These are phyloP conservation scores for Ascoidea rubescens DNA, from an alignment of 805 yeast genomes.

Conservation along the genomic window DNA sequence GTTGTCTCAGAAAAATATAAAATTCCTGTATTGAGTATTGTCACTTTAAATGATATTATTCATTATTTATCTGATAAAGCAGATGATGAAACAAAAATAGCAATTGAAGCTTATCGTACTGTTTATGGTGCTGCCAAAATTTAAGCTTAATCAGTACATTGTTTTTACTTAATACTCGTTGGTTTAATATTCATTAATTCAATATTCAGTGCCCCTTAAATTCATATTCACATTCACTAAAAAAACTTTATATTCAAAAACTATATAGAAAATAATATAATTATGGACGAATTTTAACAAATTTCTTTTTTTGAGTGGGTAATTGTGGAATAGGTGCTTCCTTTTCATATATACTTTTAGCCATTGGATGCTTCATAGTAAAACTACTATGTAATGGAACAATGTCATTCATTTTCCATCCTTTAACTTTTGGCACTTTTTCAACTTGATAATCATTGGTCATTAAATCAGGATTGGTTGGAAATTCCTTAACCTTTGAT, in stretches of 20 bases:
- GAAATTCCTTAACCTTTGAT: slow-evolving; percentile 45
- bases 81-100: slow-evolving; percentile 37
- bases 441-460: slow-evolving; percentile 36
- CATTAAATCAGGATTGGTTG: slow-evolving; percentile 22
- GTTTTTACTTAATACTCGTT: too few species aligned
- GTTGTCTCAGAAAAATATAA: slow-evolving; percentile 56
- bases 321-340: slow-evolving; percentile 29
- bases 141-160: too few species aligned
- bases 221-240: too few species aligned
- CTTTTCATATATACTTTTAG: slow-evolving; percentile 50
- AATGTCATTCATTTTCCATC: slow-evolving; percentile 72
- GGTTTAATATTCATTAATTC: too few species aligned
- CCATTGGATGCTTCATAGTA: slow-evolving; percentile 73
- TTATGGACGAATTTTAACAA: neutral
- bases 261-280: too few species aligned
- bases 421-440: slow-evolving; percentile 66
- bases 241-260: too few species aligned
- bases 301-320: neutral
- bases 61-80: slow-evolving; percentile 42
- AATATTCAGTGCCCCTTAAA: too few species aligned
- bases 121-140: slow-evolving; percentile 19
- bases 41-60: slow-evolving; percentile 62
- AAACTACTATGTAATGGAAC: slow-evolving; percentile 81
- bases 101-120: slow-evolving; percentile 42
- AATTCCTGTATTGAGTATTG: slow-evolving; percentile 78